Evolutionary conservation across 345 rosid species (phyloP).

Genomic region (Kernera saxatilis): DNA sequence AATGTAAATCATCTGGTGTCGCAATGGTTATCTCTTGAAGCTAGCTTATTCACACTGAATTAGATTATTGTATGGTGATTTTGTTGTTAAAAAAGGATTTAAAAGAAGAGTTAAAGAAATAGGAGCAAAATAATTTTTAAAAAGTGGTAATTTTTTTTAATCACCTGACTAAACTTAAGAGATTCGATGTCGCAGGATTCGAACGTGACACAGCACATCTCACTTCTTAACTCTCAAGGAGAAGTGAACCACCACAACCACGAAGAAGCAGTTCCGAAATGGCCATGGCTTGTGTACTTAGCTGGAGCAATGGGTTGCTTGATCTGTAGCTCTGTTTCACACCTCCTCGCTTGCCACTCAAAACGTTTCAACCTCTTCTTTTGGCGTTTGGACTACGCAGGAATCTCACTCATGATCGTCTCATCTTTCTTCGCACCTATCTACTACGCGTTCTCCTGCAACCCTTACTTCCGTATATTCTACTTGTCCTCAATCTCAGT

Average conservation of each 20-base stretch:
- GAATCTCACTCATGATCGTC: constrained; percentile 86
- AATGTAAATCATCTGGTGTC: no score
- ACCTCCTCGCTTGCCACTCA: constrained; percentile 91
- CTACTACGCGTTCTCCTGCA: constrained; percentile 74
- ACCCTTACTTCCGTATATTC: constrained; percentile 49
- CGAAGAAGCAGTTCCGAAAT: constrained; percentile 39
- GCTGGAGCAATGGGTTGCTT: constrained; percentile 85
- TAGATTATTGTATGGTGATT: no score
- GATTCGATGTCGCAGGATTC: constrained; percentile 6
- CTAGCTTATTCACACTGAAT: no score
- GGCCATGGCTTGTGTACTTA: constrained; percentile 93
- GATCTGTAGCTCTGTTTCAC: constrained; percentile 79
- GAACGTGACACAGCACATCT: constrained; percentile 17
- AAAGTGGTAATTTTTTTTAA: background rate
- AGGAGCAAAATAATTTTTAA: background rate
- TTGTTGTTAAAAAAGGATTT: no score
- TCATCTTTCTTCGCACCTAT: constrained; percentile 87
- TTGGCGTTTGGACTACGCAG: constrained; percentile 94
- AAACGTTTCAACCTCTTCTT: constrained; percentile 67
- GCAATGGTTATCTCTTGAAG: no score
- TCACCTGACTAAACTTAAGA: background rate
- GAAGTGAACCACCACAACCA: background rate
- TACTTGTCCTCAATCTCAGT: constrained; percentile 61
- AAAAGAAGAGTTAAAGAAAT: no score
- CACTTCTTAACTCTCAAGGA: background rate